These are phyloP conservation scores for Phytophthora foliorum DNA, from an alignment of 352 stramenopile species.

Conservation along the genomic window DNA sequence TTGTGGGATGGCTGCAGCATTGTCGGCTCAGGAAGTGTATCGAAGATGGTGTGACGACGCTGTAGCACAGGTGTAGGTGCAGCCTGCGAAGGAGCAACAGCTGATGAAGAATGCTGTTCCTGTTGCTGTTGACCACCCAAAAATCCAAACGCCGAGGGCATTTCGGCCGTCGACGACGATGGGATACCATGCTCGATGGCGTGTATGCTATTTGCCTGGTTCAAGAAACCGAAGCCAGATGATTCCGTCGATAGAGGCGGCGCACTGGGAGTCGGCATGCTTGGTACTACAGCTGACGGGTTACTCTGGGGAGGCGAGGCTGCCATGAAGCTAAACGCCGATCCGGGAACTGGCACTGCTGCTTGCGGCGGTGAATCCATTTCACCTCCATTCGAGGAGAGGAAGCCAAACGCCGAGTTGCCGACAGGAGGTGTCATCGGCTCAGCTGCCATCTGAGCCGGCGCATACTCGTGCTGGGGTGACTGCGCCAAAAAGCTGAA, in stretches of 20 bases:
- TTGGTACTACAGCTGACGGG: neutral
- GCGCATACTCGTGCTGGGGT: slow-evolving; percentile 25
- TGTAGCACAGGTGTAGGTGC: slow-evolving; percentile 18
- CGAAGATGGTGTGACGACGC: slow-evolving; percentile 61
- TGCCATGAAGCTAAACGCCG: slow-evolving; percentile 40
- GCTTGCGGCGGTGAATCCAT: slow-evolving; percentile 21
- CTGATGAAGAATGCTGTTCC: slow-evolving; percentile 21
- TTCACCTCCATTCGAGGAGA: slow-evolving; percentile 40
- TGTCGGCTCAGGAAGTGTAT: slow-evolving; percentile 62
- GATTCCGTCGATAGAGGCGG: slow-evolving; percentile 39
- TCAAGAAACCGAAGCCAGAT: slow-evolving; percentile 55
- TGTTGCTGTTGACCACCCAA: slow-evolving; percentile 40
- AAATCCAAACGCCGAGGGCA: slow-evolving; percentile 64
- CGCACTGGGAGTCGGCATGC: slow-evolving; percentile 34
- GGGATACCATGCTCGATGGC: slow-evolving; percentile 35
- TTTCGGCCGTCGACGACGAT: slow-evolving; percentile 23
- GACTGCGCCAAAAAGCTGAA: slow-evolving; percentile 40
- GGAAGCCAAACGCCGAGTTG: slow-evolving; percentile 50
- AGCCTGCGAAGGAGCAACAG: slow-evolving; percentile 23
- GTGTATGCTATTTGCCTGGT: slow-evolving; percentile 22
- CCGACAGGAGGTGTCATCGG: slow-evolving; percentile 40
- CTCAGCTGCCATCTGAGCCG: slow-evolving; percentile 32
- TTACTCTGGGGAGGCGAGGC: slow-evolving; percentile 3
- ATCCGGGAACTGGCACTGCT: slow-evolving; percentile 7
- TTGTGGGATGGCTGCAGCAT: slow-evolving; percentile 31